Evolutionary conservation across 2,329 filamentous ascomycete genomes (phyloP).

Genomic region (Fusarium buxicola): DNA sequence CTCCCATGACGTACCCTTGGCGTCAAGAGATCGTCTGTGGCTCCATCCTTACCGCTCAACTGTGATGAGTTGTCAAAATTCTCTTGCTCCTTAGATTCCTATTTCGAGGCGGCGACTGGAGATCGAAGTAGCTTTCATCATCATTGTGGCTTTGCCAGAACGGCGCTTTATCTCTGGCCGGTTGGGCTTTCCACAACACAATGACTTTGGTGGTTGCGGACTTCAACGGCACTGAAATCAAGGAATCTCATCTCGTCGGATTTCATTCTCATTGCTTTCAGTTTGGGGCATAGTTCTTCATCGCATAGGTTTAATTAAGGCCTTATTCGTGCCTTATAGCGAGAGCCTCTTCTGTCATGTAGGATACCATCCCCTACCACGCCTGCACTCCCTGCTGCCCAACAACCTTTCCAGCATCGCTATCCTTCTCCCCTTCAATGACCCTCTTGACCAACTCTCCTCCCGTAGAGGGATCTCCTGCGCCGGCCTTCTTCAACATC

Average conservation of each 20-base stretch:
- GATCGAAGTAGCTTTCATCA: slow-evolving; percentile 21
- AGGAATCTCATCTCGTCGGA: not conserved
- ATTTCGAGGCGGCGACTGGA: not conserved
- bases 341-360: not conserved
- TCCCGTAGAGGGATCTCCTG: slow-evolving; percentile 51
- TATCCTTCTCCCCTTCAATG: slow-evolving; percentile 56
- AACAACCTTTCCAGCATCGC: slow-evolving; percentile 55
- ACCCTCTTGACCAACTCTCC: slow-evolving; percentile 54
- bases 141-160: slow-evolving; percentile 32
- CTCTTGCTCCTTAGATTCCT: not conserved
- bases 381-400: slow-evolving; percentile 45
- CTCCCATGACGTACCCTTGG: slow-evolving; percentile 23
- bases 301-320: too few species aligned
- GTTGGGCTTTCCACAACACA: not conserved
- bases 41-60: not conserved
- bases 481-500: slow-evolving; percentile 50
- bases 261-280: too few species aligned
- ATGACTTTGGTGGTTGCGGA: not conserved
- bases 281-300: too few species aligned
- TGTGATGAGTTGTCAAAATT: slow-evolving; percentile 7
- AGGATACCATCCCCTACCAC: slow-evolving; percentile 42
- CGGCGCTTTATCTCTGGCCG: not conserved
- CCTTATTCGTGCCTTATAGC: not conserved
- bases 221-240: not conserved
- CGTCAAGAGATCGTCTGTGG: slow-evolving; percentile 3